Evolutionary conservation across 495 filamentous ascomycete genomes (phyloP).

Genomic region (Aspergillus cavernicola): DNA sequence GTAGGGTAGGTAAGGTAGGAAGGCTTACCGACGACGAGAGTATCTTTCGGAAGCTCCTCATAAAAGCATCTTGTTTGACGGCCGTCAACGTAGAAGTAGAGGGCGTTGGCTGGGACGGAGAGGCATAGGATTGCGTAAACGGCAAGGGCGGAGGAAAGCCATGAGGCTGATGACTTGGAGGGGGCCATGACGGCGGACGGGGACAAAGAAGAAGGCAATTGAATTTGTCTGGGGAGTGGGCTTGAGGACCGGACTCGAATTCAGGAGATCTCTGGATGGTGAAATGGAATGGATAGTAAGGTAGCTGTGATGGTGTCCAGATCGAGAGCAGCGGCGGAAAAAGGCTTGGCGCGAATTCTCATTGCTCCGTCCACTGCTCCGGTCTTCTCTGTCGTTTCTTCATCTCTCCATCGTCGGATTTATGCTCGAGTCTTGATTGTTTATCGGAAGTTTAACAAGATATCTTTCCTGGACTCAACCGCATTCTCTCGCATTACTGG

Average conservation of each 20-base stretch:
- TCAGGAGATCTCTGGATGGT: not conserved
- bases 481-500: not conserved
- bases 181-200: conserved; percentile 29
- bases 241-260: not conserved
- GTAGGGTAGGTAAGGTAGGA: not conserved
- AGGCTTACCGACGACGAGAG: conserved; percentile 77
- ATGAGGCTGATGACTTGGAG: conserved; percentile 34
- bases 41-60: conserved; percentile 98
- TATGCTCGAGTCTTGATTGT: not conserved
- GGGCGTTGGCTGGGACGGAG: conserved; percentile 63
- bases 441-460: not conserved
- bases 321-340: conserved; percentile 14
- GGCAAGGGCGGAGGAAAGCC: conserved; percentile 36
- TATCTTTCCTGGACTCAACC: no score
- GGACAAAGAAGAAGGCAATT: not conserved
- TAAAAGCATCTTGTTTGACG: conserved; percentile 76
- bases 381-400: conserved; percentile 16
- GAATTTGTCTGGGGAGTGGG: not conserved
- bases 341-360: conserved; percentile 27
- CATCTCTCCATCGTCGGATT: conserved; percentile 2
- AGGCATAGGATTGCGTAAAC: conserved; percentile 42
- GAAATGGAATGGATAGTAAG: not conserved
- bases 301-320: conserved; percentile 11
- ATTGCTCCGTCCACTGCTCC: not conserved
- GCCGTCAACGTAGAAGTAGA: conserved; percentile 96